Percentiles rank a stretch among this genome's conserved stretches.
phyloP scores from a whole-genome alignment of 176 grass and related monocot genomes.

The Puya raimondii region DNA sequence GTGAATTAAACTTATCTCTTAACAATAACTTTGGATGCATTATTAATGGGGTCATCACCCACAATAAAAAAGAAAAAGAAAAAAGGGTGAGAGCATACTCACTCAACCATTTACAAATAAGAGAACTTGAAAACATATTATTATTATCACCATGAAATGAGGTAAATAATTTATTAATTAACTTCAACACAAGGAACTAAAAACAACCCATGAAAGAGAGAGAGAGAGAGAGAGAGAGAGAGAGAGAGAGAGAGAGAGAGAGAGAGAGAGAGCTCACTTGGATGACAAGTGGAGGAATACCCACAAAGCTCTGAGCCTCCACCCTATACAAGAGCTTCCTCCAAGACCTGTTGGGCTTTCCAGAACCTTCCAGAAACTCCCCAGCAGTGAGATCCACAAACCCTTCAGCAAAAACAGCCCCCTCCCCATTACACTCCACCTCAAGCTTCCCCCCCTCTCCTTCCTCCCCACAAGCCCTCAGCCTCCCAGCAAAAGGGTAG shows the following conservation, averaged over 20 bases:
- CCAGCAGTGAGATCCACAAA: slow-evolving; percentile 30
- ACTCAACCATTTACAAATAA: too few species aligned
- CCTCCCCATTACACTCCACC: slow-evolving; percentile 78
- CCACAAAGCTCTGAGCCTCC: slow-evolving; percentile 52
- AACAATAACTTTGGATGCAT: too few species aligned
- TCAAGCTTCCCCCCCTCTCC: slow-evolving; percentile 38
- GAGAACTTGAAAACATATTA: too few species aligned
- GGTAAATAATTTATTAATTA: not conserved
- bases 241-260: too few species aligned
- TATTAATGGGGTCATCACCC: too few species aligned
- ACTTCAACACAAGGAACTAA: not conserved
- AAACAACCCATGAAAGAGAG: too few species aligned
- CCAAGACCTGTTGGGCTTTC: slow-evolving; percentile 61
- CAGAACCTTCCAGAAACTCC: slow-evolving; percentile 28
- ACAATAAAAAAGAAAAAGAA: too few species aligned
- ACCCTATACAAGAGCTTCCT: slow-evolving; percentile 72
- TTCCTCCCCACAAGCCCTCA: slow-evolving; percentile 23
- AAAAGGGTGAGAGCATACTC: too few species aligned
- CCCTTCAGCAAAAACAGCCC: slow-evolving; percentile 60
- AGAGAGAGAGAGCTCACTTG: slow-evolving; percentile 34
- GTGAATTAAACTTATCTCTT: too few species aligned
- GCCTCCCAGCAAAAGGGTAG: slow-evolving; percentile 71
- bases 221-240: too few species aligned
- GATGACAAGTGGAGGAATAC: slow-evolving; percentile 66
- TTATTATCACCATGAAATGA: not conserved